A percentile compares a stretch with the other conserved stretches of the same genome.
Evolutionary conservation across 495 filamentous ascomycete genomes (phyloP).

Genomic region (Trichoderma gamsii): DNA sequence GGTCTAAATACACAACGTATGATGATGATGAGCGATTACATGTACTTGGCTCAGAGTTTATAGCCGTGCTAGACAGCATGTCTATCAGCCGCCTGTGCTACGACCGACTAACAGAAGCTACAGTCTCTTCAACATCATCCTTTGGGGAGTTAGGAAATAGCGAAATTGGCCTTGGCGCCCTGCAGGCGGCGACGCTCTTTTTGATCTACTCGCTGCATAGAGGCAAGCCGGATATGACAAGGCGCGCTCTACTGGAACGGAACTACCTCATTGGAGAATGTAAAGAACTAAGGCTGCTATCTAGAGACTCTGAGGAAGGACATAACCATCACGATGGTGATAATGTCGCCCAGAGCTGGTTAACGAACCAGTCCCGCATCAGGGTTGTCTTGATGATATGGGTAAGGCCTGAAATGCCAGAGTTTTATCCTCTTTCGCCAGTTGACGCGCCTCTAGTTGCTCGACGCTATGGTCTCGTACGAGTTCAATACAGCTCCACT

Average conservation of each 20-base stretch:
- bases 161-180: not conserved
- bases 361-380: not conserved
- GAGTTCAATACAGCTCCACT: not conserved
- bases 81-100: not conserved
- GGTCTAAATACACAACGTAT: not conserved
- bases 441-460: not conserved
- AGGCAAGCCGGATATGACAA: not conserved
- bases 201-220: not conserved
- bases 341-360: not conserved
- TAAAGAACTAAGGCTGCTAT: not conserved
- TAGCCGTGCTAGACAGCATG: not conserved
- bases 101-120: not conserved
- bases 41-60: not conserved
- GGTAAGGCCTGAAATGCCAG: not conserved
- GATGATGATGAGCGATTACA: not conserved
- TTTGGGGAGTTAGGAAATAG: not conserved
- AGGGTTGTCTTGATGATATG: constrained; percentile 2
- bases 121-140: not conserved
- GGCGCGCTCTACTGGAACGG: not conserved
- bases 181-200: not conserved
- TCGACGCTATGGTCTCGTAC: not conserved
- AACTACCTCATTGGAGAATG: constrained; percentile 1
- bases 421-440: not conserved
- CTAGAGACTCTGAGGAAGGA: not conserved
- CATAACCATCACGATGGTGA: not conserved